These are phyloP conservation scores for Yamadazyma phyllophila DNA, from an alignment of 805 yeast genomes.

Conservation along the genomic window DNA sequence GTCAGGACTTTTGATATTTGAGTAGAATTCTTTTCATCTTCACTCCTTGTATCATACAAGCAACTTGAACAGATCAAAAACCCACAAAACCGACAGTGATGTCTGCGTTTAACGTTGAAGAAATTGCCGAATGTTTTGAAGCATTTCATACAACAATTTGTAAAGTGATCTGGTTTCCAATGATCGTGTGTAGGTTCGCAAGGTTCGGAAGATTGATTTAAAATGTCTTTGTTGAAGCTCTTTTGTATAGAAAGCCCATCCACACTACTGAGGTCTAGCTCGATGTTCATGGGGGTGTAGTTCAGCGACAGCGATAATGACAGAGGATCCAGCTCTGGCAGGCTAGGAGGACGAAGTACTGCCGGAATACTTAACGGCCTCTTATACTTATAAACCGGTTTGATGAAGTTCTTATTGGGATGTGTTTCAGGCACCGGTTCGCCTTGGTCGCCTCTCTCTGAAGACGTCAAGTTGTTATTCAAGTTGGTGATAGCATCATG, in stretches of 20 bases:
- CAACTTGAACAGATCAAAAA: conserved; percentile 41
- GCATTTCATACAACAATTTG: conserved; percentile 44
- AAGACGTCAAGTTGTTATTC: conserved; percentile 20
- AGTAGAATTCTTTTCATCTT: background rate
- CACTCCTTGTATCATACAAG: conserved; percentile 17
- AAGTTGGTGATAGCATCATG: conserved; percentile 22
- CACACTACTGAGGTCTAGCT: background rate
- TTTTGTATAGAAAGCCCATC: background rate
- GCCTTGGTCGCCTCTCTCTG: conserved; percentile 13
- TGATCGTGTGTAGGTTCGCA: conserved; percentile 50
- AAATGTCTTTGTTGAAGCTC: background rate
- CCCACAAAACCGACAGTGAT: conserved; percentile 55
- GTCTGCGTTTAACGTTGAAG: conserved; percentile 33
- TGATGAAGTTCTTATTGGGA: conserved; percentile 9
- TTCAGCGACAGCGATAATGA: background rate
- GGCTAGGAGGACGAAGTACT: conserved; percentile 43
- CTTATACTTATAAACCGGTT: conserved; percentile 47
- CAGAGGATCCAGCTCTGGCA: conserved; percentile 1
- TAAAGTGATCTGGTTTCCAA: conserved; percentile 48
- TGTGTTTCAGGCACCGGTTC: background rate
- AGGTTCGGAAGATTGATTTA: conserved; percentile 2
- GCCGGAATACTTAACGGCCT: conserved; percentile 52
- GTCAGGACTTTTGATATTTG: background rate
- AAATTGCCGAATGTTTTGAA: conserved; percentile 29
- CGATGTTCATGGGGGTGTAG: conserved; percentile 1